Conservation (phyloP, 768 basidiomycete species). For the Calocera cornea region DNA sequence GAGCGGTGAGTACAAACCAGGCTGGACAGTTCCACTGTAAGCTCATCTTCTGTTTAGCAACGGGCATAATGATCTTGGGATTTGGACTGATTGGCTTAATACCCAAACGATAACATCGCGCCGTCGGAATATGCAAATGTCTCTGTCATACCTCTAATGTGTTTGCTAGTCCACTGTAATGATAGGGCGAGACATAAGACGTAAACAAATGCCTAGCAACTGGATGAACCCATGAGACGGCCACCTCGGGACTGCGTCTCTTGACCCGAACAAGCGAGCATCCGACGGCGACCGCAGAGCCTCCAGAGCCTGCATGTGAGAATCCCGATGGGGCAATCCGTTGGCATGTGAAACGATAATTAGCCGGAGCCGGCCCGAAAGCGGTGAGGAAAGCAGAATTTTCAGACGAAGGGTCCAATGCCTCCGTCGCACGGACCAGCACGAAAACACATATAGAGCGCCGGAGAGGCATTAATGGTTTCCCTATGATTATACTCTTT, state of each 20-base stretch:
- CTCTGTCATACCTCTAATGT: no score
- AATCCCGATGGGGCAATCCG: neutral
- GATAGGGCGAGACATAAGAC: no score
- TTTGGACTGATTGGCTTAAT: neutral
- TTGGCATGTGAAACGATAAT: neutral
- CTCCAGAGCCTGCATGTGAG: neutral
- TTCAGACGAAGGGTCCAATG: neutral
- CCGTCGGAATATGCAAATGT: neutral
- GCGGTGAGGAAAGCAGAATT: neutral
- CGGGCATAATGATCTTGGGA: conserved; percentile 2
- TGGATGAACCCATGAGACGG: neutral
- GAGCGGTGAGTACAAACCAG: neutral
- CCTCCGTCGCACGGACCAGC: neutral
- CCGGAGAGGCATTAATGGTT: neutral
- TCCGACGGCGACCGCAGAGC: neutral
- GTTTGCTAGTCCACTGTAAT: no score
- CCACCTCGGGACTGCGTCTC: neutral
- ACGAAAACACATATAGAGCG: neutral
- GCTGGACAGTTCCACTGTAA: neutral
- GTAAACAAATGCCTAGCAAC: no score
- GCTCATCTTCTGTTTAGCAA: neutral
- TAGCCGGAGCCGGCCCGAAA: neutral
- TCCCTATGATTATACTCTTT: conserved; percentile 6
- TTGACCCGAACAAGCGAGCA: neutral
- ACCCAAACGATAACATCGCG: neutral